Percentiles rank a stretch among this genome's conserved stretches.
phyloP scores from a whole-genome alignment of 1,284 basidiomycete genomes.

The Nidula niveotomentosa region DNA sequence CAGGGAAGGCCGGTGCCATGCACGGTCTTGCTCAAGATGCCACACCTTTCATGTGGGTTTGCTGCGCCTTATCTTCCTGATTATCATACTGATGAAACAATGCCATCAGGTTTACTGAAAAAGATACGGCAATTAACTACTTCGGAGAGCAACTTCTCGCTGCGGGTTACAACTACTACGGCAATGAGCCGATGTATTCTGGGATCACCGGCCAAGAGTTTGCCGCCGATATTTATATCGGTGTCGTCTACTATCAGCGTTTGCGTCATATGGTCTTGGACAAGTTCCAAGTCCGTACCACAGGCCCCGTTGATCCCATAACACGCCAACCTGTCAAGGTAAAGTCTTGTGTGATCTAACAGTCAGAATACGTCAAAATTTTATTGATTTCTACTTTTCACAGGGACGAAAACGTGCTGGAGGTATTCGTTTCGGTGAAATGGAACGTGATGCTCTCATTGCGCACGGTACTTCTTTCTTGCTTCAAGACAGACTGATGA shows the following conservation, averaged over 20 bases:
- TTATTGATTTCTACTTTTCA: conserved; percentile 6
- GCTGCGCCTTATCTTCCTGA: conserved; percentile 3
- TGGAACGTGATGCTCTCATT: conserved; percentile 99
- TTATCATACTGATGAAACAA: background rate
- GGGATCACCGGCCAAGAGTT: conserved; percentile 99
- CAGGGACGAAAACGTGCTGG: conserved; percentile 98
- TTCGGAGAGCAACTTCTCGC: conserved; percentile 95
- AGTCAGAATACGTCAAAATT: background rate
- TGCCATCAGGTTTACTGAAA: conserved; percentile 81
- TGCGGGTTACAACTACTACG: conserved; percentile 98
- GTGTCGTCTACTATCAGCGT: conserved; percentile 98
- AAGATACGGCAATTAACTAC: conserved; percentile 95
- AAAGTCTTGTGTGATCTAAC: conserved; percentile 18
- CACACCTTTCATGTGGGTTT: conserved; percentile 89
- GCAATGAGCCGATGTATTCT: conserved; percentile 99
- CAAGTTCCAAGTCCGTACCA: conserved; percentile 99
- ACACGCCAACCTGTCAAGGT: conserved; percentile 98
- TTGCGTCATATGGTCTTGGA: conserved; percentile 99
- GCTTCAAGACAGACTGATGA: conserved; percentile 98
- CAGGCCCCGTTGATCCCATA: conserved; percentile 93
- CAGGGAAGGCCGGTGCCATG: conserved; percentile 98
- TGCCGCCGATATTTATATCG: conserved; percentile 97
- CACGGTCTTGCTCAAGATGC: conserved; percentile 98
- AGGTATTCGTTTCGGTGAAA: conserved; percentile 99
- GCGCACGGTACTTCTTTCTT: conserved; percentile 99